phyloP scores from a whole-genome alignment of 768 basidiomycete species.

The Lyophyllum semitale region DNA sequence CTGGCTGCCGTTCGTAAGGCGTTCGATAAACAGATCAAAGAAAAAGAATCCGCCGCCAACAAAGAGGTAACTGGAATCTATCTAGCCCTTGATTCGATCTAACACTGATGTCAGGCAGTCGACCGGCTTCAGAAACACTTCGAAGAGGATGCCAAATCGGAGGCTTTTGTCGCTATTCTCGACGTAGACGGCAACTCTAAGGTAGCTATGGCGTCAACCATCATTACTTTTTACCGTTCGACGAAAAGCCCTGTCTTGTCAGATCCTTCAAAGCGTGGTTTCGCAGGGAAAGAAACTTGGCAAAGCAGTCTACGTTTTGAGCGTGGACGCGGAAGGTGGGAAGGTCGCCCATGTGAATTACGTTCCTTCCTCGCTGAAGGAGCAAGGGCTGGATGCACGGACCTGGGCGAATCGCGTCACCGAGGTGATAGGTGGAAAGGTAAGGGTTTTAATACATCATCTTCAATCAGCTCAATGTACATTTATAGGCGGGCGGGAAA shows the following conservation, averaged over 20 bases:
- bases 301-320: slow-evolving; percentile 90
- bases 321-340: slow-evolving; percentile 62
- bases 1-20: slow-evolving; percentile 73
- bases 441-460: slow-evolving; percentile 30
- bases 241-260: slow-evolving; percentile 4
- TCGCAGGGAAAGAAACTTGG: slow-evolving; percentile 76
- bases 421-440: slow-evolving; percentile 89
- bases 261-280: slow-evolving; percentile 78
- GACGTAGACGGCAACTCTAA: slow-evolving; percentile 87
- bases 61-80: slow-evolving; percentile 62
- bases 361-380: slow-evolving; percentile 59
- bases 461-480: slow-evolving; percentile 3
- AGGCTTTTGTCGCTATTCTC: slow-evolving; percentile 70
- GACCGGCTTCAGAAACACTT: slow-evolving; percentile 76
- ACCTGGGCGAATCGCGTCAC: slow-evolving; percentile 83
- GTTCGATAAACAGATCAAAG: slow-evolving; percentile 84
- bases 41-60: slow-evolving; percentile 71
- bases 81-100: background rate
- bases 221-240: background rate
- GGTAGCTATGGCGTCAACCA: slow-evolving; percentile 44
- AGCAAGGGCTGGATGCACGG: slow-evolving; percentile 77
- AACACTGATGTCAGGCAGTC: slow-evolving; percentile 51
- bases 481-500: slow-evolving; percentile 85
- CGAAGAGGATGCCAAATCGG: slow-evolving; percentile 68
- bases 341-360: slow-evolving; percentile 90